phyloP scores from a whole-genome alignment of 805 yeast species.

The Wickerhamiella brachini region DNA sequence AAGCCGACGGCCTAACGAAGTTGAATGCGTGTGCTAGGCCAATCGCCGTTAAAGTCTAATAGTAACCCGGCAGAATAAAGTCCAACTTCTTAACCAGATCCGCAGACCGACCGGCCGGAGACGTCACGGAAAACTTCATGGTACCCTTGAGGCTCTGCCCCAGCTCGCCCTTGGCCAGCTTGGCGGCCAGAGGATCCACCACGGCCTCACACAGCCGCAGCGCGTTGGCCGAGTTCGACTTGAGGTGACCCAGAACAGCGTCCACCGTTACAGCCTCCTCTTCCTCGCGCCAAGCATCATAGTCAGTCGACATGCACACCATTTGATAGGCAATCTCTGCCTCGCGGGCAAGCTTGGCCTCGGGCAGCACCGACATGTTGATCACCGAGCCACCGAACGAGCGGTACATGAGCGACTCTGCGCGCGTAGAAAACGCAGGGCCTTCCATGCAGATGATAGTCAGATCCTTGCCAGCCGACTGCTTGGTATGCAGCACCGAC shows the following conservation, averaged over 20 bases:
- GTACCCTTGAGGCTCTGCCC: slow-evolving; percentile 63
- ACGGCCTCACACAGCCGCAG: slow-evolving; percentile 57
- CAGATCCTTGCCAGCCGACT: slow-evolving; percentile 49
- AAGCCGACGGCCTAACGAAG: too few relatives aligned
- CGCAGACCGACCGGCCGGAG: slow-evolving; percentile 54
- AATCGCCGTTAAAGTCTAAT: background rate
- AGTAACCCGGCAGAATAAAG: slow-evolving; percentile 52
- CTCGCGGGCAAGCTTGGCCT: slow-evolving; percentile 90
- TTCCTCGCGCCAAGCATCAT: slow-evolving; percentile 94
- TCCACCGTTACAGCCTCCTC: slow-evolving; percentile 98
- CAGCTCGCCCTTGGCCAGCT: slow-evolving; percentile 40
- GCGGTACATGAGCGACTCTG: slow-evolving; percentile 78
- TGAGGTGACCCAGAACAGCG: slow-evolving; percentile 80
- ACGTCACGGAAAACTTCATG: slow-evolving; percentile 73
- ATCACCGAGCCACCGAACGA: slow-evolving; percentile 90
- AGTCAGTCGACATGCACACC: slow-evolving; percentile 98
- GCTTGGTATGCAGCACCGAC: slow-evolving; percentile 51
- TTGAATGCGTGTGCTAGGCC: too few relatives aligned
- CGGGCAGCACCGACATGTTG: slow-evolving; percentile 97
- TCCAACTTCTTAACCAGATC: slow-evolving; percentile 69
- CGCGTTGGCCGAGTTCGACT: slow-evolving; percentile 80
- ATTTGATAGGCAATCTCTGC: slow-evolving; percentile 95
- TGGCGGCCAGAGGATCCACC: slow-evolving; percentile 51
- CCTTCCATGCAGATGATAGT: slow-evolving; percentile 97
- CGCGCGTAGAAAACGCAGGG: slow-evolving; percentile 93